These are phyloP conservation scores for Chiua virens DNA, from an alignment of 768 basidiomycete species.

Conservation along the genomic window DNA sequence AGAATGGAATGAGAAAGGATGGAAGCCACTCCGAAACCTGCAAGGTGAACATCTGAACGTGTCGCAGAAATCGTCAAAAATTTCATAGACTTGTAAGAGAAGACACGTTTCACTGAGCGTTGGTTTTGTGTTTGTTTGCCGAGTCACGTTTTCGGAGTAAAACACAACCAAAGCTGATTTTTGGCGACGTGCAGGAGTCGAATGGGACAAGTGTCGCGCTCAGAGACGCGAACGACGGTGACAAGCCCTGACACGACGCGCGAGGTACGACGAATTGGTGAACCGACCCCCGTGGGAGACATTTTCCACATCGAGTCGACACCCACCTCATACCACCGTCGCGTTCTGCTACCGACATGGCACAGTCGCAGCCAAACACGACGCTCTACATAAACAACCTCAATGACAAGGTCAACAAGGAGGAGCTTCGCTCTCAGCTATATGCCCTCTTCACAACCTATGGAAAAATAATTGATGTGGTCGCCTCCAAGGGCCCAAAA, in stretches of 20 bases:
- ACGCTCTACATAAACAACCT: constrained; percentile 93
- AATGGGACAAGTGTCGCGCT: neutral
- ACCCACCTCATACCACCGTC: neutral
- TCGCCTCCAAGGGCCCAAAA: constrained; percentile 81
- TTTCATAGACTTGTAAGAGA: constrained; percentile 31
- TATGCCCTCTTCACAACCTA: constrained; percentile 91
- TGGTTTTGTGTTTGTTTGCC: constrained; percentile 35
- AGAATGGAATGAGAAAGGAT: constrained; percentile 62
- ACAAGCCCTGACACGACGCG: constrained; percentile 3
- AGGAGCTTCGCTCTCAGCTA: constrained; percentile 80
- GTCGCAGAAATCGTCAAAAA: constrained; percentile 34
- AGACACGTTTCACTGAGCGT: constrained; percentile 9
- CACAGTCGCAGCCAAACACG: constrained; percentile 70
- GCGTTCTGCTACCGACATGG: constrained; percentile 29
- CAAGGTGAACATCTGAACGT: constrained; percentile 37
- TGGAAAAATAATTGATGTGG: constrained; percentile 90
- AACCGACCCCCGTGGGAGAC: constrained; percentile 19
- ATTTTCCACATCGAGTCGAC: constrained; percentile 18
- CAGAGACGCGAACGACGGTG: constrained; percentile 2
- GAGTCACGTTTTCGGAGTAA: constrained; percentile 28
- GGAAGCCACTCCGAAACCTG: constrained; percentile 44
- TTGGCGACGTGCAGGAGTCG: neutral
- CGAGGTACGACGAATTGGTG: neutral
- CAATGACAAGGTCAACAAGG: constrained; percentile 90
- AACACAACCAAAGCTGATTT: constrained; percentile 23